Evolutionary conservation across 23 red algal species (phyloP), one percentile per base, ranked within the genome.

Genomic region (Gracilaria domingensis): DNA sequence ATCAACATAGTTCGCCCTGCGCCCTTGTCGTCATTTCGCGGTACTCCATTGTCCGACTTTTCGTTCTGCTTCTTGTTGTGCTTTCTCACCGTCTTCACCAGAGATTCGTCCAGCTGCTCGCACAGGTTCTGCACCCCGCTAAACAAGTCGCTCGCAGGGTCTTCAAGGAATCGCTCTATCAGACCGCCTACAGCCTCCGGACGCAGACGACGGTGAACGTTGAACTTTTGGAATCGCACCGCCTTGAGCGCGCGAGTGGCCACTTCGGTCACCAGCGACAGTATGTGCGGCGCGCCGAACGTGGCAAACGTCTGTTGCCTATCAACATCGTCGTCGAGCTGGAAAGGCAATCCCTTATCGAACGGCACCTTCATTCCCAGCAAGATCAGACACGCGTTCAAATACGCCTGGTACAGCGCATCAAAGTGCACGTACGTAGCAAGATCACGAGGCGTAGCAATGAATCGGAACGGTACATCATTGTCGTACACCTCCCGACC

Each of bases 241-340:
- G 91, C 91, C 71, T 94, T 94, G 34, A 94, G 67, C 7, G 91
- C 91, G 51, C 91, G 81, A 12, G 91, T 94, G 51, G 91, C 91
- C 50, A 94, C 91, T 30, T 94, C 91, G 13, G 91, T 88, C 18
- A 94, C 82, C 32, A 94, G 71, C 35, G 91, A 72, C 28, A 94
- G 82, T 28, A 94, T 80, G 30, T 94, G 91, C 17, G 91, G 91
- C 11, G 82, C 82, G 16, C 91, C 91, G 39, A 86, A 94, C 5
- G 66, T 78, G 5, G 91, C 82, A 70, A 94, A 94, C 34, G 60
- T 50, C 49, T 87, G 82, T 24, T 88, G 82, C 28, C 79, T n/a
- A 48, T 94, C 91, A 5, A 53, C 38, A 16, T 48, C 64, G 69
- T 94, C 91, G 23, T 62, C 56, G 0, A 38, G 42, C 24, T 57